Conservation (phyloP, 2,329 filamentous ascomycete species). For the Colletotrichum gigasporum region DNA sequence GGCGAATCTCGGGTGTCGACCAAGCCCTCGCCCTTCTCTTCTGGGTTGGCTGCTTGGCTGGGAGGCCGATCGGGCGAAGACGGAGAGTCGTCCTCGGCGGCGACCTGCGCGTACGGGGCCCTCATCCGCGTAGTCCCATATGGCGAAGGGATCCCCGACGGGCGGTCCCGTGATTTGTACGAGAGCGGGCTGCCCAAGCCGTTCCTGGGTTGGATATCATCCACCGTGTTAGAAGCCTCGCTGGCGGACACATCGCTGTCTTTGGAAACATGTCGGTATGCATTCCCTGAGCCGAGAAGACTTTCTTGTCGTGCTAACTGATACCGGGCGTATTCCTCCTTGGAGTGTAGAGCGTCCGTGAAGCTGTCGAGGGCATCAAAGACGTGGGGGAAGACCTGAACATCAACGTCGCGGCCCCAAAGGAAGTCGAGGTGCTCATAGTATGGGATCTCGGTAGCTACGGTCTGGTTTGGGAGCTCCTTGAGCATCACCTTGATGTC, state of each 20-base stretch:
- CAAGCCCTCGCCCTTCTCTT: slow-evolving; percentile 20
- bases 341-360: slow-evolving; percentile 64
- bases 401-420: slow-evolving; percentile 88
- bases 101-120: slow-evolving; percentile 15
- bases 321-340: slow-evolving; percentile 70
- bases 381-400: slow-evolving; percentile 88
- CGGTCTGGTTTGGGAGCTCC: slow-evolving; percentile 85
- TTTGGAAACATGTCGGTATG: slow-evolving; percentile 39
- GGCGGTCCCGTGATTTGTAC: slow-evolving; percentile 17
- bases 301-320: slow-evolving; percentile 60
- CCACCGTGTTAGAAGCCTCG: slow-evolving; percentile 21
- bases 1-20: slow-evolving; percentile 28
- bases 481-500: slow-evolving; percentile 93
- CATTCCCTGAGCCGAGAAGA: slow-evolving; percentile 50
- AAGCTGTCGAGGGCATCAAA: slow-evolving; percentile 87
- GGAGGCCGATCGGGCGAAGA: slow-evolving; percentile 32
- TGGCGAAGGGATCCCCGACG: slow-evolving; percentile 28
- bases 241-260: slow-evolving; percentile 41
- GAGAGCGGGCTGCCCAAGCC: slow-evolving; percentile 9
- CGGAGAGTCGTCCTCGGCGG: slow-evolving; percentile 26
- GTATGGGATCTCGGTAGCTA: slow-evolving; percentile 86
- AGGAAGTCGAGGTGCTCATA: slow-evolving; percentile 98
- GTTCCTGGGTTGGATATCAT: slow-evolving; percentile 13
- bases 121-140: slow-evolving; percentile 24
- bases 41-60: slow-evolving; percentile 13